These are phyloP conservation scores for Globisporangium orthogonon DNA, from an alignment of 352 stramenopile genomes.

Conservation along the genomic window DNA sequence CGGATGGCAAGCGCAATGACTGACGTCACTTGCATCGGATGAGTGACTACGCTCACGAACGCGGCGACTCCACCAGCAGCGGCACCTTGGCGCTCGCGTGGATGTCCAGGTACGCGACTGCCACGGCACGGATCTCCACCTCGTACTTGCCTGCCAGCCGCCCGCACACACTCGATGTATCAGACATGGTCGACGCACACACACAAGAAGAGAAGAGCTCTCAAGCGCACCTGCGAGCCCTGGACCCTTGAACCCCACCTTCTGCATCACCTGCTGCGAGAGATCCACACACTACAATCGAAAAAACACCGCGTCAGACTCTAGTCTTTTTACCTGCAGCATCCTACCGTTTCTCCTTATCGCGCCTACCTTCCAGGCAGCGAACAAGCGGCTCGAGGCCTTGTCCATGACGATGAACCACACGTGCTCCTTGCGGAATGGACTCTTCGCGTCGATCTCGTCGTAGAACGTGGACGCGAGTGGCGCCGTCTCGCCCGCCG, in stretches of 20 bases:
- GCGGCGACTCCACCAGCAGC: slow-evolving; percentile 29
- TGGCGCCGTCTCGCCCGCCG: slow-evolving; percentile 28
- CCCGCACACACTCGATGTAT: too few relatives aligned
- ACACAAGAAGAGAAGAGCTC: too few relatives aligned
- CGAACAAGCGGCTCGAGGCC: slow-evolving; percentile 42
- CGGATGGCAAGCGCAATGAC: too few relatives aligned
- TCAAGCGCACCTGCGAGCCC: slow-evolving; percentile 32
- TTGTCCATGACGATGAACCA: slow-evolving; percentile 73
- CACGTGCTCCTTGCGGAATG: slow-evolving; percentile 69
- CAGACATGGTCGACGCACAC: not conserved
- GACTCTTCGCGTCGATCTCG: slow-evolving; percentile 50
- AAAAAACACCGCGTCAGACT: not conserved
- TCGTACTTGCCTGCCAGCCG: slow-evolving; percentile 50
- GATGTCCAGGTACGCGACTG: slow-evolving; percentile 52
- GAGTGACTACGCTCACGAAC: not conserved
- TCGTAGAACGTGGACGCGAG: slow-evolving; percentile 67
- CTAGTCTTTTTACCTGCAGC: too few relatives aligned
- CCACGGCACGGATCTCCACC: slow-evolving; percentile 69
- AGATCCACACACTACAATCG: slow-evolving; percentile 41
- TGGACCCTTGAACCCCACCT: slow-evolving; percentile 58
- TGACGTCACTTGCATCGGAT: not conserved
- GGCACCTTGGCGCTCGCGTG: slow-evolving; percentile 30
- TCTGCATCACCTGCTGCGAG: slow-evolving; percentile 38
- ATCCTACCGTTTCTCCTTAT: too few relatives aligned
- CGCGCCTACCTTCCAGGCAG: slow-evolving; percentile 53